Evolutionary conservation across 148 eudicot genomes (phyloP).

Genomic region (Amaranthus cruentus): DNA sequence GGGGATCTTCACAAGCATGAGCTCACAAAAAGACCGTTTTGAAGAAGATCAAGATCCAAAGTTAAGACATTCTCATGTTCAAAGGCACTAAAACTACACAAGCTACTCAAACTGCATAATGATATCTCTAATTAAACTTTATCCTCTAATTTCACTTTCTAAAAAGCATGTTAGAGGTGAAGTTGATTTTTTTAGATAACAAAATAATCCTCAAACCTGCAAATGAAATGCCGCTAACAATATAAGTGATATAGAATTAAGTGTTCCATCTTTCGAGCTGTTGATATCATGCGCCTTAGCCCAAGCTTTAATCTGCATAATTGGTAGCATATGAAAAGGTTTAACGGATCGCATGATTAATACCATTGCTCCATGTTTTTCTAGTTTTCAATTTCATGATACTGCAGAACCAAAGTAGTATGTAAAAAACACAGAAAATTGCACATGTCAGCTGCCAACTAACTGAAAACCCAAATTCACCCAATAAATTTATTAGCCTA

Average conservation of each 20-base stretch:
- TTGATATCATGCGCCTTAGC: slow-evolving; percentile 82
- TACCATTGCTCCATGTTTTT: background rate
- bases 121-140: background rate
- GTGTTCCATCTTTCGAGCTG: slow-evolving; percentile 78
- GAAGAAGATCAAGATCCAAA: background rate
- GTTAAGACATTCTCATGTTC: too few relatives aligned
- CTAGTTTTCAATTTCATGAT: background rate
- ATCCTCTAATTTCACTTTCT: background rate
- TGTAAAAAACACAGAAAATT: background rate
- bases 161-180: background rate
- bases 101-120: background rate
- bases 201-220: slow-evolving; percentile 43
- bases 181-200: background rate
- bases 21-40: background rate
- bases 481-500: background rate
- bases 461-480: background rate
- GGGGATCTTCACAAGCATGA: background rate
- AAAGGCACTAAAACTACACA: background rate
- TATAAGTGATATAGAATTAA: slow-evolving; percentile 78
- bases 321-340: slow-evolving; percentile 8
- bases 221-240: slow-evolving; percentile 86
- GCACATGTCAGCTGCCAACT: background rate
- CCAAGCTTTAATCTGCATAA: slow-evolving; percentile 80
- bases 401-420: background rate
- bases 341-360: background rate